These are phyloP conservation scores for Moricandia arvensis DNA, from an alignment of 345 rosid genomes.

Conservation along the genomic window DNA sequence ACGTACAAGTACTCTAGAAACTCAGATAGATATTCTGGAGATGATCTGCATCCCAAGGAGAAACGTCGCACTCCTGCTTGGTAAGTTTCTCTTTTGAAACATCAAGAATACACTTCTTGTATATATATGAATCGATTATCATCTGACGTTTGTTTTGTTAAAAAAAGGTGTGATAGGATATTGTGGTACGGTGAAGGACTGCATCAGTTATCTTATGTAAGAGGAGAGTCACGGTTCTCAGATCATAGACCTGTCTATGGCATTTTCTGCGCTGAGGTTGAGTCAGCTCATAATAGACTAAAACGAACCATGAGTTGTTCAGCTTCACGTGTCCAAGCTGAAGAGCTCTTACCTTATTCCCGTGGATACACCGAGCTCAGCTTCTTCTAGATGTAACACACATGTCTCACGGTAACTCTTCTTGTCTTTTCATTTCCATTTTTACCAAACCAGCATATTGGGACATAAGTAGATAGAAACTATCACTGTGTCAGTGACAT, in stretches of 20 bases:
- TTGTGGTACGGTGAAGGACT: conserved; percentile 97
- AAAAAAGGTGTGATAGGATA: conserved; percentile 88
- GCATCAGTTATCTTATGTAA: conserved; percentile 82
- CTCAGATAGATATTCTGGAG: conserved; percentile 96
- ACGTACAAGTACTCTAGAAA: conserved; percentile 96
- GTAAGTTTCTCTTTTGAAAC: conserved; percentile 37
- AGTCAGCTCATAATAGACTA: conserved; percentile 67
- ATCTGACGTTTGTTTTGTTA: conserved; percentile 12
- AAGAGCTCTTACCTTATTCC: conserved; percentile 89
- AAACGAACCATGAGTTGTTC: conserved; percentile 83
- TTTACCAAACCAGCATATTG: not conserved
- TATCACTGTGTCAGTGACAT: conserved; percentile 31
- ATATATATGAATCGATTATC: conserved; percentile 6
- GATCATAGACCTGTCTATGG: conserved; percentile 99
- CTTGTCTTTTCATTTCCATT: not conserved
- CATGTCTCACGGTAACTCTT: conserved; percentile 23
- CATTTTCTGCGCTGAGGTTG: conserved; percentile 91
- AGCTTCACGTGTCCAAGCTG: conserved; percentile 79
- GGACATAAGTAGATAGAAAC: conserved; percentile 10
- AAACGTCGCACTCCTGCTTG: conserved; percentile 99
- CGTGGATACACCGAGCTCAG: conserved; percentile 95
- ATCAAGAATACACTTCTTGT: not conserved
- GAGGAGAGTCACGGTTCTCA: conserved; percentile 94
- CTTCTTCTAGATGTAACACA: conserved; percentile 57
- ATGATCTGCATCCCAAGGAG: conserved; percentile 85